Base-by-base conservation (phyloP, 176 grass and related monocot genomes). In the Oryza coarctata region DNA sequence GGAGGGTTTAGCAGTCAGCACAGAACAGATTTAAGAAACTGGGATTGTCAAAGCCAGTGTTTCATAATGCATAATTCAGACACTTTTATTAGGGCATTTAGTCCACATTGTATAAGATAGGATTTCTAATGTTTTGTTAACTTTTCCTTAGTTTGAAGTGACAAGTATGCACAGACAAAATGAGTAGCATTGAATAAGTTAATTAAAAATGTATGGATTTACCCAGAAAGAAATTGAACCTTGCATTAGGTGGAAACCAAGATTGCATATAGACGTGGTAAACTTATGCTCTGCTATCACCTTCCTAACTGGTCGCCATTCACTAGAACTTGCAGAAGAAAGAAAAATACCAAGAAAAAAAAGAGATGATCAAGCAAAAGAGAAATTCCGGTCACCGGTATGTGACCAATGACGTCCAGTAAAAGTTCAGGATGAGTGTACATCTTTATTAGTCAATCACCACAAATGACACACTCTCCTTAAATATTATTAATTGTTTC, bases 371-470 rank as follows among this genome's bases (percentile, higher is more conserved):
- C 22, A 71, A 30, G 20, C 12, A 60, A 20, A 15, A 55, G 29
- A 36, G 43, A 4, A 0, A 74, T 74, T 73, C 58, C 22, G 1
- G 30, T 83, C 60, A 36, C 9, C 30, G 4, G 28, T 68, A 36
- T 64, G 22, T 25, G 63, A 32, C 63, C 30, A 68, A 35, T 74
- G 22, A 28, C 23, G 23, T 57, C 25, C 47, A 12, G 65, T 58
- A 39, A 29, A 66, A 66, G 61, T 75, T 22, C 60, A 29, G 25
- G 65, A 65, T 2, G 31, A 55, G 22, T 77, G 25, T 41, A 38
- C 63, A 58, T 15, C 32, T 75, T 68, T 63, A 13, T 76, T 47
- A 68, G 61, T 50, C 43, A 39, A 83, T 38, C 44, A 39, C 72
- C 43, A 57, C 44, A 68, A 52, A 76, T 57, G 32, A 4, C 30